Evolutionary conservation across 805 yeast genomes (phyloP), one percentile per base, ranked within the genome.

Genomic region (Yarrowia sp.): DNA sequence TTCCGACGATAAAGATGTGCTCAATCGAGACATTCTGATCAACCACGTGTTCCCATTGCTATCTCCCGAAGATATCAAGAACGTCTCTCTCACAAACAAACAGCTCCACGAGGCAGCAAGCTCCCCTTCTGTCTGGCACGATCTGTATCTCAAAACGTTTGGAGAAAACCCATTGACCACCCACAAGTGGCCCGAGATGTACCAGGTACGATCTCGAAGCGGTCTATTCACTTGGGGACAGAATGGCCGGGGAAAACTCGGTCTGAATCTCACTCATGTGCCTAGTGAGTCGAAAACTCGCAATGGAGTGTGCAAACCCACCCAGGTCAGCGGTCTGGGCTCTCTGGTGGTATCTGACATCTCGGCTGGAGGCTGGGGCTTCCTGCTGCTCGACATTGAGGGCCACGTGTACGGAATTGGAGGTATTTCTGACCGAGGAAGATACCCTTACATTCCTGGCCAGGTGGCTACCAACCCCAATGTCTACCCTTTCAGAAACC

Each of bases 331-430:
- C 1, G 76, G 77, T 2, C 77, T 86, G 53, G 76, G 79, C 5
- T 74, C 78, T 3, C 71, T 74, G 32, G 71, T 78, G 2, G 75
- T 84, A 1, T 74, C 82, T 0, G 88, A 85, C 71, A 78, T 89
- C 0, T 79, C 84, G 32, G 86, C 87, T 9, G 89, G 89, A 40
- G 94, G 94, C 1, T 89, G 82, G 73, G 83, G 87, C 4, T 86
- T 87, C 70, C 86, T 86, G 64, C 78, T 89, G 2, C 77, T 89
- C 43, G 83, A 89, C 0, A 80, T 81, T 38, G 76, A 81, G 0
- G 92, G 93, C 0, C 78, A 82, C 5, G 74, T 89, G 7, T 88
- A 81, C 75, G 5, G 91, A 89, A 0, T 72, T 76, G 42, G 79
- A 77, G 12, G 80, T 79, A 75, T 79, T 80, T 61, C 82, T 42